Evolutionary conservation across 108 stramenopile species (phyloP).

Genomic region (Schizochytrium sp.): DNA sequence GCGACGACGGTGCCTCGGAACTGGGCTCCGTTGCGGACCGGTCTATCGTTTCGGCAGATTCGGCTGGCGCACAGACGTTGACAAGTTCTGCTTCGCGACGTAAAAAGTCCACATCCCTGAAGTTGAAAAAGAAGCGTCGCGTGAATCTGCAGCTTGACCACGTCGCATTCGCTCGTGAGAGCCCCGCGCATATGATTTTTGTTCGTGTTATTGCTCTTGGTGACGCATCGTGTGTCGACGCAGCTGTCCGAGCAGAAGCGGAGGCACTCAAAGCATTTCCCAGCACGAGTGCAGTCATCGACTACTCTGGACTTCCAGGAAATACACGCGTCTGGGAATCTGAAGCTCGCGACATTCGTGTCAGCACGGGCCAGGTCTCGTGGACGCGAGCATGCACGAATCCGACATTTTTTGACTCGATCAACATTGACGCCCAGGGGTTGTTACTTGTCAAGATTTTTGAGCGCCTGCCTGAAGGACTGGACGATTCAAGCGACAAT

Average conservation of each 20-base stretch:
- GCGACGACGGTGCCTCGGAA: background rate
- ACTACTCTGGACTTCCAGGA: background rate
- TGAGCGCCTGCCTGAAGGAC: background rate
- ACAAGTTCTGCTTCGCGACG: background rate
- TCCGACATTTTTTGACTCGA: background rate
- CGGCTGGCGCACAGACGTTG: background rate
- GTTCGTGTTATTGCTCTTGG: background rate
- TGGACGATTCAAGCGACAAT: background rate
- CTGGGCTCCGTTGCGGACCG: background rate
- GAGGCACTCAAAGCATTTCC: background rate
- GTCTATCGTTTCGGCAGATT: background rate
- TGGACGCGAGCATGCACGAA: background rate
- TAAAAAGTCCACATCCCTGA: background rate
- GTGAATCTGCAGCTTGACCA: background rate
- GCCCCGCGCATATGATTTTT: background rate
- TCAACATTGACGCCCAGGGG: background rate
- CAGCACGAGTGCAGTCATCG: background rate
- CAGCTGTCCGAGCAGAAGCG: background rate
- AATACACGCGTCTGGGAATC: background rate
- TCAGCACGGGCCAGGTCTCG: background rate
- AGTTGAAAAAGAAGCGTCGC: background rate
- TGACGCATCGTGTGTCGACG: no score
- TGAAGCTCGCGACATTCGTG: background rate
- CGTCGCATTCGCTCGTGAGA: background rate
- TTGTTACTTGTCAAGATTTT: background rate